Percentiles rank a stretch among this genome's conserved stretches.
Evolutionary conservation across 441 rosid species (phyloP).

Genomic region (Flueggea neowawraea): DNA sequence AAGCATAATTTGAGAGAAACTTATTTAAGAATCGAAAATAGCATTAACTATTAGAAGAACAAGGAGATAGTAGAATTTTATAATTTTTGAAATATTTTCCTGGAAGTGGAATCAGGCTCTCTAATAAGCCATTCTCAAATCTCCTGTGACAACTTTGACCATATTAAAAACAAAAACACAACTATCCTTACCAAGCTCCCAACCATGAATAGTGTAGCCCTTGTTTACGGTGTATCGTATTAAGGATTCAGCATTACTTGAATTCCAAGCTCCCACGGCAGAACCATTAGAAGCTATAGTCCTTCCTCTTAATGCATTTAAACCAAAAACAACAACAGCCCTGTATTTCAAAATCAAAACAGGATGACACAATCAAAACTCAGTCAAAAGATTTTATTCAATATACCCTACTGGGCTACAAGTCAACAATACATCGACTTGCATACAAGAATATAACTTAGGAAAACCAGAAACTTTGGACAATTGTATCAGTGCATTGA

Average conservation of each 20-base stretch:
- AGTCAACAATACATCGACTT: no score
- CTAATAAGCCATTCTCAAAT: no score
- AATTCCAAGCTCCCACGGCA: conserved; percentile 25
- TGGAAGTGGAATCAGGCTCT: no score
- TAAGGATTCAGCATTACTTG: conserved; percentile 25
- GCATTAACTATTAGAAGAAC: no score
- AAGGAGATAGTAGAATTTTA: no score
- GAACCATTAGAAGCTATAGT: conserved; percentile 22
- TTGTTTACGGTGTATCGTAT: conserved; percentile 23
- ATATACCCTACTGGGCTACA: not conserved
- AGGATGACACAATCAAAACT: not conserved
- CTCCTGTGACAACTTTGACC: no score
- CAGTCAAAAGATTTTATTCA: not conserved
- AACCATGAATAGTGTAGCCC: conserved; percentile 19
- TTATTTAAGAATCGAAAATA: no score
- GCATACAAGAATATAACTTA: no score
- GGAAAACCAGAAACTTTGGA: no score
- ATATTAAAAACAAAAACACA: not conserved
- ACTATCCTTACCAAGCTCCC: conserved; percentile 24
- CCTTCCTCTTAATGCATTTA: conserved; percentile 29
- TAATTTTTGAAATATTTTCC: no score
- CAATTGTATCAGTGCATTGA: no score
- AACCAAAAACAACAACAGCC: conserved; percentile 21
- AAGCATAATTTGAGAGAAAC: not conserved
- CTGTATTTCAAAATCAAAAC: conserved; percentile 9